phyloP scores from a whole-genome alignment of 1,139 yeast species.

The Kodamaea suecica region DNA sequence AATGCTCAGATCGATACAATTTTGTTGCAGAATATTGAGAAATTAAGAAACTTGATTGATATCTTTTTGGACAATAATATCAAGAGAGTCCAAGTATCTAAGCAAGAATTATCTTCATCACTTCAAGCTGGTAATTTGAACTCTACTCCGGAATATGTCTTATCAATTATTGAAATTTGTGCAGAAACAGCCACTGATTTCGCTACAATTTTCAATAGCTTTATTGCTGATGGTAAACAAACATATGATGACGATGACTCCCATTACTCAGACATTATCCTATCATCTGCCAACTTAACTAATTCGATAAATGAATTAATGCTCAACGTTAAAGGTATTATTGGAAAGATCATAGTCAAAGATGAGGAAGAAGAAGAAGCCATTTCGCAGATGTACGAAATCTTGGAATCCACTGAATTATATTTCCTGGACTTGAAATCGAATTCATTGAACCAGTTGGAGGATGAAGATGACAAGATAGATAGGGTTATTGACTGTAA shows the following conservation, averaged over 20 bases:
- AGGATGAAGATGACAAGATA: slow-evolving; percentile 63
- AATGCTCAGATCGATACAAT: slow-evolving; percentile 60
- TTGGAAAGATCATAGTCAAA: slow-evolving; percentile 50
- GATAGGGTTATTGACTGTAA: slow-evolving; percentile 77
- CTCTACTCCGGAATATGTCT: slow-evolving; percentile 69
- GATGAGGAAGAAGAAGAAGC: slow-evolving; percentile 52
- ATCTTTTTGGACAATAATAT: slow-evolving; percentile 69
- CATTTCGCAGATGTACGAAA: slow-evolving; percentile 40
- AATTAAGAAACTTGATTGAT: slow-evolving; percentile 62
- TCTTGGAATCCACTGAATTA: slow-evolving; percentile 59
- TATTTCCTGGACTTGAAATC: slow-evolving; percentile 64
- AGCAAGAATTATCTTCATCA: slow-evolving; percentile 72
- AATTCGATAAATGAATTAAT: slow-evolving; percentile 63
- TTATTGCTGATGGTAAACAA: slow-evolving; percentile 71
- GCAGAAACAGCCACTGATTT: slow-evolving; percentile 76
- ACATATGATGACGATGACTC: slow-evolving; percentile 57
- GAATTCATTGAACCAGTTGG: slow-evolving; percentile 44
- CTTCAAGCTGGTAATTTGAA: slow-evolving; percentile 82
- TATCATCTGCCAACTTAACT: slow-evolving; percentile 65
- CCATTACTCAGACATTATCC: slow-evolving; percentile 53
- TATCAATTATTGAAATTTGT: slow-evolving; percentile 69
- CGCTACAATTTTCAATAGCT: slow-evolving; percentile 74
- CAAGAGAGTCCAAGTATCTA: slow-evolving; percentile 68
- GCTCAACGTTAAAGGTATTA: slow-evolving; percentile 68
- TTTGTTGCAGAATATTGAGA: slow-evolving; percentile 46